These are phyloP conservation scores for Teratosphaeria gauchensis DNA, from an alignment of 2,329 filamentous ascomycete species.

Conservation along the genomic window DNA sequence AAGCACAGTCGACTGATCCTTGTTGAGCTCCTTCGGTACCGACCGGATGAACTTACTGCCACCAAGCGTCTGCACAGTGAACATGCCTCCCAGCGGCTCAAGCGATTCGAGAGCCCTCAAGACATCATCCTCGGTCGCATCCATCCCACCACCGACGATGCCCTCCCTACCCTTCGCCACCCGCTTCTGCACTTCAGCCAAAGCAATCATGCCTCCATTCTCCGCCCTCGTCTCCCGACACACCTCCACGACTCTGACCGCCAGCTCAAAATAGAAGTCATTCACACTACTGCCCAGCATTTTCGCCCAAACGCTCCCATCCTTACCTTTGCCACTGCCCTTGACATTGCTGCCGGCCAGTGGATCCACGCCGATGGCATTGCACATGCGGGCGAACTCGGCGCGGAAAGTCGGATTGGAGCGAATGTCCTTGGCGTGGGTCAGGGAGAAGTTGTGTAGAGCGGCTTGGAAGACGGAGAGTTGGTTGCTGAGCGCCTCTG, in stretches of 20 bases:
- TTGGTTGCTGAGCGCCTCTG: conserved; percentile 79
- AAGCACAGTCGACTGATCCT: conserved; percentile 82
- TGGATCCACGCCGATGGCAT: conserved; percentile 91
- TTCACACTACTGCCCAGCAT: conserved; percentile 85
- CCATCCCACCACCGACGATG: conserved; percentile 65
- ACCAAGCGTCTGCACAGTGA: conserved; percentile 75
- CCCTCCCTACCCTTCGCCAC: conserved; percentile 59
- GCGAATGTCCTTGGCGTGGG: conserved; percentile 90
- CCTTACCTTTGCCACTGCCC: conserved; percentile 35
- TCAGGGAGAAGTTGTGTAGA: conserved; percentile 88
- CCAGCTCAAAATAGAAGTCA: conserved; percentile 97
- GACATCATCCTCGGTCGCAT: conserved; percentile 86
- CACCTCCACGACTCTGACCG: conserved; percentile 88
- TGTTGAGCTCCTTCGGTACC: conserved; percentile 89
- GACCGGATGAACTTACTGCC: conserved; percentile 80
- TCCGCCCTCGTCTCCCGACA: conserved; percentile 77
- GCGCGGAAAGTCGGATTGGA: conserved; percentile 91
- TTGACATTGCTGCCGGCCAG: conserved; percentile 49
- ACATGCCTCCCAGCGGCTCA: conserved; percentile 77
- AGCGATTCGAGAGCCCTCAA: conserved; percentile 80
- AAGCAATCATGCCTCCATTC: conserved; percentile 84
- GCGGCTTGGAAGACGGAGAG: conserved; percentile 92
- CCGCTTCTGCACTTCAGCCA: conserved; percentile 68
- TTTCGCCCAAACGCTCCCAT: conserved; percentile 79
- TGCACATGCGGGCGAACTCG: conserved; percentile 97